A percentile compares a stretch with the other conserved stretches of the same genome.
phyloP scores from a whole-genome alignment of 495 filamentous ascomycete genomes.

The Aspergillus mulundensis region DNA sequence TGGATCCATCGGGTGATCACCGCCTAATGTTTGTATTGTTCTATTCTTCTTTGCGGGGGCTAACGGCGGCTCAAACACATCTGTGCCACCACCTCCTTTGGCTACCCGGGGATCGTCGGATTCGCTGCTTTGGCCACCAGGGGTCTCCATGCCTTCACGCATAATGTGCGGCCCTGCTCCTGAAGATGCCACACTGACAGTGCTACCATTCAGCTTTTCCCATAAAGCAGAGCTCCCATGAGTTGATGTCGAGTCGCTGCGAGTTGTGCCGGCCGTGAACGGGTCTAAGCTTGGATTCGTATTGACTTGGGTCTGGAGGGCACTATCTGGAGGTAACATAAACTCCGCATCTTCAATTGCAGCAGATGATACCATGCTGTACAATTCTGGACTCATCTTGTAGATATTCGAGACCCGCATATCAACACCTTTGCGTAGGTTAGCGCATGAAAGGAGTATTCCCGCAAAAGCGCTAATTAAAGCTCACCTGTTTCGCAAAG shows the following conservation, averaged over 20 bases:
- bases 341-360: slow-evolving; percentile 34
- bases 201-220: slow-evolving; percentile 54
- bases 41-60: slow-evolving; percentile 62
- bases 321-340: slow-evolving; percentile 29
- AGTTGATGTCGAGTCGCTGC: slow-evolving; percentile 36
- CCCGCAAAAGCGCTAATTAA: slow-evolving; percentile 4
- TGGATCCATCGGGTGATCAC: slow-evolving; percentile 50
- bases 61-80: slow-evolving; percentile 57
- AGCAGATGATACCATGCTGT: slow-evolving; percentile 41
- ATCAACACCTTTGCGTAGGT: slow-evolving; percentile 58
- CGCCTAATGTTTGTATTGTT: slow-evolving; percentile 52
- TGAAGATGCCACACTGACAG: slow-evolving; percentile 32
- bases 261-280: slow-evolving; percentile 41
- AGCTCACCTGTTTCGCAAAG: slow-evolving; percentile 64
- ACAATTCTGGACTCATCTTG: slow-evolving; percentile 66
- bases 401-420: slow-evolving; percentile 82
- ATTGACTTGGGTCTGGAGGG: slow-evolving; percentile 43
- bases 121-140: slow-evolving; percentile 39
- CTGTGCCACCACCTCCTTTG: slow-evolving; percentile 29
- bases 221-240: slow-evolving; percentile 52
- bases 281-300: slow-evolving; percentile 41
- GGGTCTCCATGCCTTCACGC: slow-evolving; percentile 42
- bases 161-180: slow-evolving; percentile 25
- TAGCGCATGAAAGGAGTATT: not conserved
- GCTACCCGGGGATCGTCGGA: slow-evolving; percentile 41